Base-by-base conservation (phyloP, 2,329 filamentous ascomycete genomes). In the Tolypocladium capitatum region DNA sequence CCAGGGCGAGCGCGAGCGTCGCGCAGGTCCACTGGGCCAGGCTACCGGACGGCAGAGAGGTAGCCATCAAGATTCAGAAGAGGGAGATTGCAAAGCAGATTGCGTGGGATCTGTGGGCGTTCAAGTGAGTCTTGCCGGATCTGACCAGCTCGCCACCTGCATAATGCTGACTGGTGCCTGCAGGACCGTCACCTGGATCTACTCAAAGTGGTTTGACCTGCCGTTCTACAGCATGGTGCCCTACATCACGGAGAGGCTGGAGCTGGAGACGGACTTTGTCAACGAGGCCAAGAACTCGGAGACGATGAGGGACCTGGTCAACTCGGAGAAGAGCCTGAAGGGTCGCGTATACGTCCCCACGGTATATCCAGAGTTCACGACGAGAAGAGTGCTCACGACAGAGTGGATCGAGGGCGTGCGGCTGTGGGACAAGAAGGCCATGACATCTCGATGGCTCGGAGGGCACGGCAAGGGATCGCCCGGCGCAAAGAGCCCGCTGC, bases 371-470 rank as follows among this genome's bases (percentile, higher is more conserved):
- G 88, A 95, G 51, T 75, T 96, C 28, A 89, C 81, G 46, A 89
- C 85, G 16, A 84, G 75, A 60, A 78, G 92, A 34, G 81, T 98
- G 44, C 83, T 98, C 71, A 94, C 90, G 1, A 89, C 91, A 0
- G 92, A 98, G 63, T 98, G 92, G 92, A 94, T 98, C 50, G 92
- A 98, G 66, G 92, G 92, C 7, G 81, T 94, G 2, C 78, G 90
- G 1, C 72, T 98, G 2, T 95, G 90, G 88, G 91, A 97, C 58
- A 94, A 94, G 63, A 81, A 86, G 49, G 75, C 83, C 46, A 83
- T 96, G 60, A 84, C 80, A 0, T 75, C 75, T 3, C 73, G 77
- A 5, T 97, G 92, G 91, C 68, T 81, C 34, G 90, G 89, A 21
- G 85, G 86, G 7, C 78, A 81, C 69, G 78, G 83, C 16, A 73